Base-by-base conservation (phyloP, 2,329 filamentous ascomycete genomes). In the Apiospora aurea region DNA sequence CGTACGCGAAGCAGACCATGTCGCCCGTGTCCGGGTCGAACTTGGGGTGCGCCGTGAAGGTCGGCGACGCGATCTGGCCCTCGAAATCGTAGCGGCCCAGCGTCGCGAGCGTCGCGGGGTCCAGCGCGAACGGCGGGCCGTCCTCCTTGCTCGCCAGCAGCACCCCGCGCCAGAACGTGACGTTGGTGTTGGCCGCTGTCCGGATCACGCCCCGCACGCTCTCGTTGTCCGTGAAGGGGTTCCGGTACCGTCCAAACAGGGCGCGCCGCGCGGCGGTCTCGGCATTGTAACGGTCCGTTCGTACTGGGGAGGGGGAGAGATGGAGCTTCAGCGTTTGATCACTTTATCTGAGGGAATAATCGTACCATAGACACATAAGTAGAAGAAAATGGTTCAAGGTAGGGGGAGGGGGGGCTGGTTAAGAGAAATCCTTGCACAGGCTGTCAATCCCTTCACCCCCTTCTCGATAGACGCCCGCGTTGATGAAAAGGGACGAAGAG, bases 101-200 rank as follows among this genome's bases (percentile, higher is more conserved):
- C 0, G 87, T 88, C 75, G 86, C 85, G 4, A 88, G 78, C 0
- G 85, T 87, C 2, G 77, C 75, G 0, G 86, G 86, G 71, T 88
- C 85, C 83, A 88, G 82, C 0, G 86, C 85, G 73, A 83, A 88
- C 0, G 87, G 86, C 18, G 85, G 85, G 0, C 84, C 83, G 71
- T 87, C 85, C 71, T 91, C 89, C 75, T 90, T 91, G 69, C 81
- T 83, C 0, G 88, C 88, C 5, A 90, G 80, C 71, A 90, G 75
- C 67, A 87, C 83, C 0, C 88, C 88, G 10, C 87, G 81, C 85
- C 87, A 91, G 75, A 87, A 89, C 1, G 87, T 81, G n/a, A 91
- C 81, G 71, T 91, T 91, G 1, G 89, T 91, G 74, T 91, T 91
- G 3, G 86, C 84, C 0, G 87, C 87, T 0, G 87, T 90, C 29